Evolutionary conservation across 1,139 yeast genomes (phyloP).

Genomic region (Barnettozyma hawaiiensis): DNA sequence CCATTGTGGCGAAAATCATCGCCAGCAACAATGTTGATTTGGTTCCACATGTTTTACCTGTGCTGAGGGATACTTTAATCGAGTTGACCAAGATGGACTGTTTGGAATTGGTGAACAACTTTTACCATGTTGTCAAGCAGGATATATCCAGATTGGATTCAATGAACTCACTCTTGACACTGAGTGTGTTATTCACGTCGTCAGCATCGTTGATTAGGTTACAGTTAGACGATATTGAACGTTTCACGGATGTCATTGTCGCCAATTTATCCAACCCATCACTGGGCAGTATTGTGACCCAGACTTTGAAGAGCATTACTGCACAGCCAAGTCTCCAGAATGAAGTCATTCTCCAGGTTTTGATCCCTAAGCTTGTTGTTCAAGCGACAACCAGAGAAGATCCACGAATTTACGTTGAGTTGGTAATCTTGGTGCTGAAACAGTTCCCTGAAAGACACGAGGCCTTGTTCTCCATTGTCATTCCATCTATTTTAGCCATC

Average conservation of each 20-base stretch:
- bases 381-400: constrained; percentile 19
- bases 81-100: constrained; percentile 31
- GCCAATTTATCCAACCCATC: constrained; percentile 20
- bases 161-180: constrained; percentile 37
- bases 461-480: constrained; percentile 16
- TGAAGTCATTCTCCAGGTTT: constrained; percentile 10
- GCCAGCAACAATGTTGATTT: constrained; percentile 26
- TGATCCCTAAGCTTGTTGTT: constrained; percentile 16
- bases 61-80: constrained; percentile 44
- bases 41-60: constrained; percentile 50
- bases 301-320: constrained; percentile 18
- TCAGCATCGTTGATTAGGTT: constrained; percentile 41
- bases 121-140: constrained; percentile 26
- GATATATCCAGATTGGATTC: background rate
- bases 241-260: constrained; percentile 50
- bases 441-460: constrained; percentile 25
- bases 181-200: constrained; percentile 57
- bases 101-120: constrained; percentile 32
- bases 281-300: constrained; percentile 19
- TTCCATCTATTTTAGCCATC: constrained; percentile 19
- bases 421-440: constrained; percentile 45
- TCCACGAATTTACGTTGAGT: constrained; percentile 47
- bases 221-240: constrained; percentile 40
- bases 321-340: constrained; percentile 3
- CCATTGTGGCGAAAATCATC: constrained; percentile 12